Evolutionary conservation across 2,329 filamentous ascomycete genomes (phyloP), one percentile per base, ranked within the genome.

Genomic region (Trichoderma koningii): DNA sequence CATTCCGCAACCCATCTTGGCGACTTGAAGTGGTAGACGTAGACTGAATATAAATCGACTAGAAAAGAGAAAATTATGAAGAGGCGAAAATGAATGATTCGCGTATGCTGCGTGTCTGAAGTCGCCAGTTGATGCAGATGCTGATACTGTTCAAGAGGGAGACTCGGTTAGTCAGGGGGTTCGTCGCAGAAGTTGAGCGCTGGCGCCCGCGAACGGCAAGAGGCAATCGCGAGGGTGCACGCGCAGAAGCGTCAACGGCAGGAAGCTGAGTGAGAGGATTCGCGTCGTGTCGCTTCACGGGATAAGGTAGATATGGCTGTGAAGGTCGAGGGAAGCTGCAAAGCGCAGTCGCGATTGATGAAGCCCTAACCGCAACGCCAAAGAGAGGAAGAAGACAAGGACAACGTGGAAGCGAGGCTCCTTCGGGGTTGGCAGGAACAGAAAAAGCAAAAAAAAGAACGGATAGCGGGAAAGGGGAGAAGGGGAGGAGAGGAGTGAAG

Each of bases 1-100:
- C 92, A 97, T 96, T 82, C 94, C 94, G 81, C 95, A 99, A 88
- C 95, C 95, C 95, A 99, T 99, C 75, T 84, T 93, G 89, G 78
- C 83, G 80, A 79, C 73, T 67, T 70, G 61, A 68, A 68, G 63
- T 64, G 63, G 59, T 70, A 60, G 67, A 69, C 67, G 59, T 70
- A 60, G 67, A 68, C 67, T 69, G 65, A 59, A 56, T 50, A 42
- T 28, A 52, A 52, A 7, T 19, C 28, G 48, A 47, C 15, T 61
- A 30, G 15, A 28, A 48, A 15, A 42, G 45, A 65, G 56, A 60
- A 64, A 42, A n/a, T 44, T 47, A 38, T 41, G 55, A 65, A 28
- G n/a, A n/a, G 19, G 21, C 19, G 38, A 45, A 47, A 48, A 42
- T 21, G 55, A 59, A 63, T 45, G 62, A 44, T 57, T 34, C 51